phyloP scores from a whole-genome alignment of 495 filamentous ascomycete species.

The Chaetomium cochliodes region DNA sequence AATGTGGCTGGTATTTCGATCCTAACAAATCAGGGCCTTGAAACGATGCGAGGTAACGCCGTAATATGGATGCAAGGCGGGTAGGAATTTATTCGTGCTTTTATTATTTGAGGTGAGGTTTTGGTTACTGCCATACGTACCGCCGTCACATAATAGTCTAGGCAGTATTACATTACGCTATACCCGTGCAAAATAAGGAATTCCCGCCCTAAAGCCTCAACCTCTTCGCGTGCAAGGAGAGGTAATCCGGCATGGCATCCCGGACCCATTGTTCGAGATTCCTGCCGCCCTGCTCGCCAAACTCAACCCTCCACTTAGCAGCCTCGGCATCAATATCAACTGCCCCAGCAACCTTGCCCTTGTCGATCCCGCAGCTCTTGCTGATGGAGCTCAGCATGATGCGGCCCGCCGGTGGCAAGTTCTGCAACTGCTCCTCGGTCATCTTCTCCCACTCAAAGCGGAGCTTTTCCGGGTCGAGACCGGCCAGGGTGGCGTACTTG shows the following conservation, averaged over 20 bases:
- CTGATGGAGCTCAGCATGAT: slow-evolving; percentile 8
- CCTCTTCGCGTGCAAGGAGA: slow-evolving; percentile 44
- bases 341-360: slow-evolving; percentile 8
- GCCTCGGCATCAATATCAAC: slow-evolving; percentile 44
- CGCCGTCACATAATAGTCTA: too few species aligned
- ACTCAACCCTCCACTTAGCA: slow-evolving; percentile 48
- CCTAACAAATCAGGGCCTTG: too few species aligned
- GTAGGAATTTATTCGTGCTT: too few species aligned
- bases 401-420: background rate
- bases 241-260: slow-evolving; percentile 50
- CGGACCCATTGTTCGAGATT: slow-evolving; percentile 40
- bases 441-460: background rate
- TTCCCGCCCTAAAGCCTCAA: slow-evolving; percentile 13
- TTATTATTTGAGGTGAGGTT: too few species aligned
- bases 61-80: too few species aligned
- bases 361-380: slow-evolving; percentile 4
- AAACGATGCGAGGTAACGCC: too few species aligned
- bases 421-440: background rate
- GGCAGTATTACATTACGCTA: too few species aligned
- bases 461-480: background rate
- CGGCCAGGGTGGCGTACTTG: background rate
- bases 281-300: slow-evolving; percentile 41
- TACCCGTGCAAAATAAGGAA: too few species aligned
- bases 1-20: too few species aligned
- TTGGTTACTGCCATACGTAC: too few species aligned